These are phyloP conservation scores for Cladosporium sp. DNA, from an alignment of 2,329 filamentous ascomycete species.

Conservation along the genomic window DNA sequence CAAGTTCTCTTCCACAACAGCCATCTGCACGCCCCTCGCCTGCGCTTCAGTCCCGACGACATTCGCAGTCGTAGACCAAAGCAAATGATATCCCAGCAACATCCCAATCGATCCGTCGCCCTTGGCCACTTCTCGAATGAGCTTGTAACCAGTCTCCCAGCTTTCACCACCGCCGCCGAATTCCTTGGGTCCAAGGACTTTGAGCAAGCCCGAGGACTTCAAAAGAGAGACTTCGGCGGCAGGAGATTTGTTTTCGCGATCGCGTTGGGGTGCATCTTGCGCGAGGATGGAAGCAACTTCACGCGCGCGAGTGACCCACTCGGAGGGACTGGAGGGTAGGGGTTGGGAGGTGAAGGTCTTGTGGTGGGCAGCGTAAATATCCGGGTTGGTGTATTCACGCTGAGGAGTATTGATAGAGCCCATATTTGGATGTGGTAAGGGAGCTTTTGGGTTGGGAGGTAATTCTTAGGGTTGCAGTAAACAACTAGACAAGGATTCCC, in stretches of 20 bases:
- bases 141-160: slow-evolving; percentile 55
- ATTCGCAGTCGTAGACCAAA: slow-evolving; percentile 60
- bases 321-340: slow-evolving; percentile 38
- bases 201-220: slow-evolving; percentile 49
- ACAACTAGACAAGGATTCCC: not conserved
- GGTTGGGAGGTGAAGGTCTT: slow-evolving; percentile 21
- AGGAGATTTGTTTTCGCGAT: slow-evolving; percentile 51
- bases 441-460: too few species aligned
- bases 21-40: slow-evolving; percentile 47
- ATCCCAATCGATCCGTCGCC: slow-evolving; percentile 62
- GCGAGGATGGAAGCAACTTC: slow-evolving; percentile 48
- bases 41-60: slow-evolving; percentile 59
- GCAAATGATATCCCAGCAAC: slow-evolving; percentile 61
- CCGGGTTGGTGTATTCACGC: slow-evolving; percentile 24
- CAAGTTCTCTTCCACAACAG: slow-evolving; percentile 60
- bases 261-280: slow-evolving; percentile 45
- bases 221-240: slow-evolving; percentile 48
- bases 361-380: slow-evolving; percentile 23
- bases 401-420: not conserved
- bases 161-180: slow-evolving; percentile 52
- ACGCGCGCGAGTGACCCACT: slow-evolving; percentile 47
- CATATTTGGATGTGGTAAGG: not conserved
- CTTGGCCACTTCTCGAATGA: slow-evolving; percentile 60
- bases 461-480: too few species aligned
- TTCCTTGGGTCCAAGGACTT: slow-evolving; percentile 46